A percentile compares a stretch with the other conserved stretches of the same genome.
Evolutionary conservation across 805 yeast genomes (phyloP).

Genomic region (Zygosaccharomyces lentus): DNA sequence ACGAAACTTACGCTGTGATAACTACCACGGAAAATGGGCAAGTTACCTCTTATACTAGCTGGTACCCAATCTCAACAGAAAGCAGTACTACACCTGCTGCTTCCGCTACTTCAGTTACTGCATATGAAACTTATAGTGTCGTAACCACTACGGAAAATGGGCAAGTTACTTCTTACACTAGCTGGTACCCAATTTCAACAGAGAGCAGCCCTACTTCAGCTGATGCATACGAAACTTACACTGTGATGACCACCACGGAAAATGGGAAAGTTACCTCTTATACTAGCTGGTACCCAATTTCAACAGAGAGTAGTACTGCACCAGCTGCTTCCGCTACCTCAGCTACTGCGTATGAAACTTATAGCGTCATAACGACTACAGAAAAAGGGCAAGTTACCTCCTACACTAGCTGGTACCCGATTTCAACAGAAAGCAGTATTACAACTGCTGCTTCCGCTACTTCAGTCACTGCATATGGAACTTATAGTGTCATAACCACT

Average conservation of each 20-base stretch:
- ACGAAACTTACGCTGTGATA: slow-evolving; percentile 15
- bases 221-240: slow-evolving; percentile 8
- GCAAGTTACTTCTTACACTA: background rate
- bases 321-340: background rate
- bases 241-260: slow-evolving; percentile 17
- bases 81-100: slow-evolving; percentile 13
- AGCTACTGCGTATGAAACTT: slow-evolving; percentile 13
- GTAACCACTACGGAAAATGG: slow-evolving; percentile 5
- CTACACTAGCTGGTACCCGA: slow-evolving; percentile 30
- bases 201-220: background rate
- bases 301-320: slow-evolving; percentile 1
- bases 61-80: slow-evolving; percentile 11
- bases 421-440: slow-evolving; percentile 6
- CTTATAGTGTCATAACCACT: slow-evolving; percentile 19
- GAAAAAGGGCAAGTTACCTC: slow-evolving; percentile 20
- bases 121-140: slow-evolving; percentile 1
- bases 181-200: slow-evolving; percentile 9
- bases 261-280: slow-evolving; percentile 7
- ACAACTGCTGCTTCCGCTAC: background rate
- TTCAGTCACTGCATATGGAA: background rate
- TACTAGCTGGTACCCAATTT: slow-evolving; percentile 6
- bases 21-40: slow-evolving; percentile 16
- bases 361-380: slow-evolving; percentile 18
- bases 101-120: slow-evolving; percentile 5
- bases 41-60: background rate